These are phyloP conservation scores for Pseudocercospora vitis DNA, from an alignment of 2,329 filamentous ascomycete genomes.

Conservation along the genomic window DNA sequence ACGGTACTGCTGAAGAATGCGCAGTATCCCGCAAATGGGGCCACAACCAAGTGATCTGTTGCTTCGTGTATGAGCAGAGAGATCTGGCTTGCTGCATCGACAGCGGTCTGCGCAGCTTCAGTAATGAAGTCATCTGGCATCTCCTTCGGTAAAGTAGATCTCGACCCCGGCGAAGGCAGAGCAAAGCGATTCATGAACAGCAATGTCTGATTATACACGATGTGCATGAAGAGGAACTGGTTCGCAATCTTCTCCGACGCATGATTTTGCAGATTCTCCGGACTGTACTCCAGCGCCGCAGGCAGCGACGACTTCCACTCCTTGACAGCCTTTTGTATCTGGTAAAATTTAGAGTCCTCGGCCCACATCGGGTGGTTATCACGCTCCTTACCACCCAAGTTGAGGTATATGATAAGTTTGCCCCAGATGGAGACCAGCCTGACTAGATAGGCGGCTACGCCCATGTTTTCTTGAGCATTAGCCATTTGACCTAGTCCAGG, in stretches of 20 bases:
- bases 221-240: constrained; percentile 89
- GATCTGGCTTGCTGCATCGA: constrained; percentile 82
- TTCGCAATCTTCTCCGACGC: constrained; percentile 82
- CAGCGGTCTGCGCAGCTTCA: constrained; percentile 71
- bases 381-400: constrained; percentile 79
- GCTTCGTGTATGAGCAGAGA: constrained; percentile 80
- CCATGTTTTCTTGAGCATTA: constrained; percentile 81
- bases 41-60: constrained; percentile 76
- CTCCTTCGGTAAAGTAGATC: constrained; percentile 59
- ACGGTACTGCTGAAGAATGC: constrained; percentile 91
- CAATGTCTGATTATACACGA: constrained; percentile 83
- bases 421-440: constrained; percentile 86
- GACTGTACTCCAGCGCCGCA: constrained; percentile 67
- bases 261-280: constrained; percentile 81
- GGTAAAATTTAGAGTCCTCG: constrained; percentile 71
- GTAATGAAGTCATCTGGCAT: constrained; percentile 76
- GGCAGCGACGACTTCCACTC: constrained; percentile 71
- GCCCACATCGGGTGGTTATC: constrained; percentile 81
- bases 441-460: constrained; percentile 87
- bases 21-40: constrained; percentile 92
- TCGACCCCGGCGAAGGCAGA: constrained; percentile 64
- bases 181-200: constrained; percentile 89
- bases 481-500: constrained; percentile 64
- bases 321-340: constrained; percentile 69
- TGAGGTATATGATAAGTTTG: constrained; percentile 82